Conservation (phyloP, 1,284 basidiomycete species). For the Inonotus obliquus region DNA sequence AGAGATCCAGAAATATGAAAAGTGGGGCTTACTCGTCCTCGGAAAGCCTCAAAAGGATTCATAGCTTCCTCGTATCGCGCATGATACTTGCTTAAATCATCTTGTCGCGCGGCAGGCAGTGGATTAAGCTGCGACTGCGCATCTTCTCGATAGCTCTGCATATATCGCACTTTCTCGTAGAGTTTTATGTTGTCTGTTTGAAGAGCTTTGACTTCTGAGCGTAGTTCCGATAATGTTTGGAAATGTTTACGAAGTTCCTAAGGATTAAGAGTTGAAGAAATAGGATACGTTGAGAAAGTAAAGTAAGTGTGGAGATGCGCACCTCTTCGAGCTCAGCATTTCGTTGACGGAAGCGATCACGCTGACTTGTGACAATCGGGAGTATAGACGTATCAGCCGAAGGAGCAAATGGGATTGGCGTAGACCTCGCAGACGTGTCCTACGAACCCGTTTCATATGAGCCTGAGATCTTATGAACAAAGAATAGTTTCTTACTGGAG, state of each 20-base stretch:
- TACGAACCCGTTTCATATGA: slow-evolving; percentile 20
- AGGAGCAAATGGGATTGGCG: slow-evolving; percentile 64
- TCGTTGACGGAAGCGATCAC: slow-evolving; percentile 91
- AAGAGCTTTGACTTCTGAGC: slow-evolving; percentile 82
- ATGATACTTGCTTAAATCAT: slow-evolving; percentile 86
- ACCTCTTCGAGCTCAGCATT: slow-evolving; percentile 97
- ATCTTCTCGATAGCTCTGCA: slow-evolving; percentile 88
- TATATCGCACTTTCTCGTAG: slow-evolving; percentile 95
- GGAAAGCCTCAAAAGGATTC: slow-evolving; percentile 97
- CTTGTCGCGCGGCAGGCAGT: slow-evolving; percentile 47
- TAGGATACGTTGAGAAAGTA: background rate
- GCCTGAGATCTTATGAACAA: background rate
- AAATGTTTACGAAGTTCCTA: slow-evolving; percentile 93
- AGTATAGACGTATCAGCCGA: slow-evolving; percentile 87
- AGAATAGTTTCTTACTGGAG: slow-evolving; percentile 24
- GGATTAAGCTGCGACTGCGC: slow-evolving; percentile 62
- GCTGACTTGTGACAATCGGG: slow-evolving; percentile 94
- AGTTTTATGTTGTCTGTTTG: slow-evolving; percentile 92
- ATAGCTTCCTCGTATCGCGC: slow-evolving; percentile 92
- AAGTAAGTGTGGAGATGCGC: slow-evolving; percentile 19
- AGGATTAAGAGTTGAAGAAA: slow-evolving; percentile 4
- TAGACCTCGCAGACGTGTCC: slow-evolving; percentile 44
- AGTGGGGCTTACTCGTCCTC: slow-evolving; percentile 63
- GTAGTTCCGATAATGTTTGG: slow-evolving; percentile 86
- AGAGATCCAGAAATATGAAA: background rate